Percentiles rank a stretch among this genome's conserved stretches.
Conservation (phyloP, 768 basidiomycete species). For the Chalciporus chontae region DNA sequence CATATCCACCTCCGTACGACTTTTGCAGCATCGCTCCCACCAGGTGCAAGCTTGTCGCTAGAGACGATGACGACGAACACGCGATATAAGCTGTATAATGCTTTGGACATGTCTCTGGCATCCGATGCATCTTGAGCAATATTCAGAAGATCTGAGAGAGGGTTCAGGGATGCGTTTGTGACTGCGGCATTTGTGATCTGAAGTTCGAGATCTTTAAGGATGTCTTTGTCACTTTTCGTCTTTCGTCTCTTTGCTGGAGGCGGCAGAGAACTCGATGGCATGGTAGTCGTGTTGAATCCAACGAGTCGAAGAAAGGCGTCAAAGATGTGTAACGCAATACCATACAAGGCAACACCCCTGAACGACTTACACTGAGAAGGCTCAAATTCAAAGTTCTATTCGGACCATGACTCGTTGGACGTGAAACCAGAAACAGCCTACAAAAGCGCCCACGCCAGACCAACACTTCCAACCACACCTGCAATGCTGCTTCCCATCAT, state of each 20-base stretch:
- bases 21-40: slow-evolving; percentile 50
- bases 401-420: too few species aligned
- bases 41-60: slow-evolving; percentile 50
- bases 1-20: slow-evolving; percentile 76
- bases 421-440: too few species aligned
- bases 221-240: slow-evolving; percentile 22
- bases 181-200: slow-evolving; percentile 52
- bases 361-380: too few species aligned
- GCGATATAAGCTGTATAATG: slow-evolving; percentile 79
- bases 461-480: too few species aligned
- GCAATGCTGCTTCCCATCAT: too few species aligned
- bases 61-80: slow-evolving; percentile 65
- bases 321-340: background rate
- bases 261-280: slow-evolving; percentile 45
- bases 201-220: slow-evolving; percentile 50
- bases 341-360: background rate
- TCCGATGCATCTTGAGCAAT: slow-evolving; percentile 47
- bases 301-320: background rate
- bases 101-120: slow-evolving; percentile 63
- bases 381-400: too few species aligned
- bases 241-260: slow-evolving; percentile 52
- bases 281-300: slow-evolving; percentile 3
- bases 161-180: slow-evolving; percentile 65
- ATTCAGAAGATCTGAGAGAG: slow-evolving; percentile 69
- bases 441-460: too few species aligned